phyloP scores from a whole-genome alignment of 2,329 filamentous ascomycete genomes.

The Xylariaceae sp. region DNA sequence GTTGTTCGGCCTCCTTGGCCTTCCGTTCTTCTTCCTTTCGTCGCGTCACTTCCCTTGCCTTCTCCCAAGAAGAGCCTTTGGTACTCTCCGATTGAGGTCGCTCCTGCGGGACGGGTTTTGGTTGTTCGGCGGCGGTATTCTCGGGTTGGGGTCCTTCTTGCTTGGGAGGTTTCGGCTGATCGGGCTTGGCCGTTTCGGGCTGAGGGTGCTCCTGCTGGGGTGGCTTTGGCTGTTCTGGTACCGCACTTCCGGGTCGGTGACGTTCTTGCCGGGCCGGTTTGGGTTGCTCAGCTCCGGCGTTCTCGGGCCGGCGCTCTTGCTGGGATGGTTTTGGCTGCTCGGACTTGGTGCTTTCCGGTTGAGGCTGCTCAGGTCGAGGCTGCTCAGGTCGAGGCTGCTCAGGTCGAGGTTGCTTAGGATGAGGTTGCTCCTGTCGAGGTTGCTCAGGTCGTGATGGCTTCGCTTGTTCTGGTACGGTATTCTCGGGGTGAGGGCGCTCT shows the following conservation, averaged over 20 bases:
- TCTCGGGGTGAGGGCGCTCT: too few species aligned
- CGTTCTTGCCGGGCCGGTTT: slow-evolving; percentile 37
- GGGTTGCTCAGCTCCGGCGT: slow-evolving; percentile 29
- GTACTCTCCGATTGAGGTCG: slow-evolving; percentile 25
- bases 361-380: too few species aligned
- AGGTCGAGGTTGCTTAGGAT: slow-evolving; percentile 37
- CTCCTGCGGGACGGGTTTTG: slow-evolving; percentile 17
- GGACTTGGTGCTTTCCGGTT: too few species aligned
- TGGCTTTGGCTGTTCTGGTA: neutral
- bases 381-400: slow-evolving; percentile 20
- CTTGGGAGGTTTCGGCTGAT: neutral
- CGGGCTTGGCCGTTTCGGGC: too few species aligned
- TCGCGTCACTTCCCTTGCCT: slow-evolving; percentile 61
- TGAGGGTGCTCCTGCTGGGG: slow-evolving; percentile 11
- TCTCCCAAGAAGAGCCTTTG: slow-evolving; percentile 58
- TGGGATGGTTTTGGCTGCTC: too few species aligned
- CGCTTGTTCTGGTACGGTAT: too few species aligned
- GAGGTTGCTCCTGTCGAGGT: too few species aligned
- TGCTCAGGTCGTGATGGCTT: too few species aligned
- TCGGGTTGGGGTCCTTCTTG: neutral
- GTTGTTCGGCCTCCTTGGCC: slow-evolving; percentile 54
- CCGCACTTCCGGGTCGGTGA: slow-evolving; percentile 7
- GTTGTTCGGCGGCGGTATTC: neutral
- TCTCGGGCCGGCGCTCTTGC: too few species aligned
- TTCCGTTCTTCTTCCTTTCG: slow-evolving; percentile 60